Evolutionary conservation across 306 rosid species (phyloP), one percentile per base, ranked within the genome.

Genomic region (Calophaca sinica): DNA sequence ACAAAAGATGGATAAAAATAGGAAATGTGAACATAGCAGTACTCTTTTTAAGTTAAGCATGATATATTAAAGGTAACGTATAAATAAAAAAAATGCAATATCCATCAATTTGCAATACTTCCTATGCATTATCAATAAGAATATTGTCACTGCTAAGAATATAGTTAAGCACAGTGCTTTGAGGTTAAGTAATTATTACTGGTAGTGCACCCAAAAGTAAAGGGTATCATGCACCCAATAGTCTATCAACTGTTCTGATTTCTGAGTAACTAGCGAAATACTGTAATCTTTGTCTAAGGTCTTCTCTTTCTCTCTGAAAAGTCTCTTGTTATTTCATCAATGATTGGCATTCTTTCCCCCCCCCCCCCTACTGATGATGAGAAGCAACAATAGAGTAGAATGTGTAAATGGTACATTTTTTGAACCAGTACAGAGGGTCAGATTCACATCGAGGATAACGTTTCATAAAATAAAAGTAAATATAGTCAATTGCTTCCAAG

Each of bases 91-190:
- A 59, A 75, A 38, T 7, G 31, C 36, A 53, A 20, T 55, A 32
- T 2, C 41, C 11, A 76, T 42, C 71, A 42, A 65, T 53, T 53
- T 65, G 67, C 67, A 52, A 38, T 71, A 15, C 32, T 44, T 70
- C 51, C 28, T 32, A 51, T 28, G 72, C 49, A 50, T 11, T 39
- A 49, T 49, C 35, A 51, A 41, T 13, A 15, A 31, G 13, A 33
- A 38, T n/a, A 46, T 33, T 39, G 44, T 45, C 45, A 33, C 29
- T 28, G 55, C 5, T 3, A 39, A 57, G 9, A 29, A 31, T 20
- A 42, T 11, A 55, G 29, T 57, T 41, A 39, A 28, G 38, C 38
- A 20, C 5, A 36, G 63, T 3, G 46, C 60, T 14, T 51, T 33
- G 33, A 8, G 26, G 38, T 48, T 48, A 53, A 53, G 20, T 10